phyloP scores from a whole-genome alignment of 176 grass and related monocot species.

The Areca catechu region DNA sequence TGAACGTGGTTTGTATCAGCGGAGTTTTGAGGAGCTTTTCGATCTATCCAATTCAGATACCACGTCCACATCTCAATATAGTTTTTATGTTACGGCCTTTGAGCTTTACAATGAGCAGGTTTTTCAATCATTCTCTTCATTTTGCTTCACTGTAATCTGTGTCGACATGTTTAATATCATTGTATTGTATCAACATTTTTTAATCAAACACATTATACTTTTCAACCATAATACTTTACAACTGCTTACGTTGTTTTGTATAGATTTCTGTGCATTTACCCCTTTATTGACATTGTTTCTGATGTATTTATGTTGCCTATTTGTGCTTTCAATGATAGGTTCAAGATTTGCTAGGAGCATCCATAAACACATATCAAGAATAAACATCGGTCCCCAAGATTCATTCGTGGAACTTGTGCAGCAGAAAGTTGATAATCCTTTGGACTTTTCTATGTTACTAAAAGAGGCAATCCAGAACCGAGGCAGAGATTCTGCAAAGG shows the following conservation, averaged over 20 bases:
- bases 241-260: too few relatives aligned
- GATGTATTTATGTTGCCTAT: constrained; percentile 14
- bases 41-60: constrained; percentile 95
- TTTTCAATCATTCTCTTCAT: not conserved
- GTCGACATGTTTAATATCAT: not conserved
- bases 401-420: constrained; percentile 84
- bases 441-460: constrained; percentile 64
- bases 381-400: constrained; percentile 59
- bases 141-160: too few relatives aligned
- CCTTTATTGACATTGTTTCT: constrained; percentile 3
- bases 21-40: constrained; percentile 90
- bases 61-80: constrained; percentile 78
- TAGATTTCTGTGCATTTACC: not conserved
- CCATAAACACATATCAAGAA: constrained; percentile 49
- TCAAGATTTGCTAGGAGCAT: constrained; percentile 70
- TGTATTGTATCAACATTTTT: constrained; percentile 1
- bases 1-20: constrained; percentile 84
- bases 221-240: too few relatives aligned
- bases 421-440: constrained; percentile 83
- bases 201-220: too few relatives aligned
- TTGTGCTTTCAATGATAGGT: constrained; percentile 40
- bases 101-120: constrained; percentile 99
- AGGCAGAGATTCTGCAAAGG: constrained; percentile 51
- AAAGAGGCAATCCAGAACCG: constrained; percentile 73
- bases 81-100: constrained; percentile 84